A percentile compares a stretch with the other conserved stretches of the same genome.
Evolutionary conservation across 2,329 filamentous ascomycete species (phyloP).

Genomic region (Aspergillus udagawae): DNA sequence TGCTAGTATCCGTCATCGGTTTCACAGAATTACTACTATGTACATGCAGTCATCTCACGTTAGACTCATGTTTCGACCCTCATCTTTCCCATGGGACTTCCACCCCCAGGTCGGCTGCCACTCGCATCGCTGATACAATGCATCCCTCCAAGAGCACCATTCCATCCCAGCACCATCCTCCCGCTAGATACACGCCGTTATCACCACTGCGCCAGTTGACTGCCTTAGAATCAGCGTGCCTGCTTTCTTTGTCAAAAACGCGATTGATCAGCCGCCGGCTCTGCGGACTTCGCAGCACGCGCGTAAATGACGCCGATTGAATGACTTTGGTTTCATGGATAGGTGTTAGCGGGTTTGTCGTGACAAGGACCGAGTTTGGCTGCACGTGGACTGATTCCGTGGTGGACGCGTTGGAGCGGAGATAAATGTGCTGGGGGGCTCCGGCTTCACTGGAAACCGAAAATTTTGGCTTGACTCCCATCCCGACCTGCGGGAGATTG

Average conservation of each 20-base stretch:
- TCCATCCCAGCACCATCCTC: conserved; percentile 63
- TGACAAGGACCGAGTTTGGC: conserved; percentile 50
- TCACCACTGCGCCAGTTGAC: conserved; percentile 48
- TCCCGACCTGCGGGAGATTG: conserved; percentile 10
- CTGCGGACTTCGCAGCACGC: conserved; percentile 49
- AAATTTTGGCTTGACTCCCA: conserved; percentile 1
- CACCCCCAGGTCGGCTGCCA: conserved; percentile 52
- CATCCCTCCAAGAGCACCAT: conserved; percentile 62
- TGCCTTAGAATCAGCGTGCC: background rate
- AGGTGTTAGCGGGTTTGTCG: conserved; percentile 46
- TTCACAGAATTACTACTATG: background rate
- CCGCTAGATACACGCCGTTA: conserved; percentile 52
- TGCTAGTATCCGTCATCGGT: background rate
- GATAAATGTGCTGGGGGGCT: conserved; percentile 29
- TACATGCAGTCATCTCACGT: background rate
- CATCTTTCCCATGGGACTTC: conserved; percentile 30
- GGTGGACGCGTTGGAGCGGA: conserved; percentile 26
- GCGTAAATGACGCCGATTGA: conserved; percentile 48
- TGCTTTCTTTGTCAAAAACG: conserved; percentile 35
- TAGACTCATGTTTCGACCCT: background rate
- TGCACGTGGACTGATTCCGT: conserved; percentile 54
- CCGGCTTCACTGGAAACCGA: background rate
- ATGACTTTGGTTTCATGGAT: conserved; percentile 40
- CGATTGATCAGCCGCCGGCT: conserved; percentile 48
- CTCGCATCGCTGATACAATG: conserved; percentile 54